These are phyloP conservation scores for Geosmithia morbida DNA, from an alignment of 2,329 filamentous ascomycete species.

Conservation along the genomic window DNA sequence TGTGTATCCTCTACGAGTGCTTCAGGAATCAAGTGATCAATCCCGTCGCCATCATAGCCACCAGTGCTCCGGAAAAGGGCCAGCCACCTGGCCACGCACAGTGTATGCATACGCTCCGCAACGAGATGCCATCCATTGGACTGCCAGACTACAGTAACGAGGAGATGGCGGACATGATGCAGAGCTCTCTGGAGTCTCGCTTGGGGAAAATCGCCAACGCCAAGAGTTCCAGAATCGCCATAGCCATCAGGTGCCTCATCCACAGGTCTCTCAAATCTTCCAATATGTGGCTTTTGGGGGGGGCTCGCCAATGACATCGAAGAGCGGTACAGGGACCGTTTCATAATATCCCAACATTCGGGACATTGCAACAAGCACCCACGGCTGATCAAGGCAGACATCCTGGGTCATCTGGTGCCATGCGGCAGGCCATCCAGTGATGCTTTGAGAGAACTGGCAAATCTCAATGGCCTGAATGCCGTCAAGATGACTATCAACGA, in stretches of 20 bases:
- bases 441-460: constrained; percentile 37
- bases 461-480: constrained; percentile 33
- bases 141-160: constrained; percentile 3
- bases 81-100: no score
- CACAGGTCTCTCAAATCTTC: no score
- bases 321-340: no score
- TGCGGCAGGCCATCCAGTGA: no score
- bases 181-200: constrained; percentile 1
- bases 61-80: constrained; percentile 7
- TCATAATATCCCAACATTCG: no score
- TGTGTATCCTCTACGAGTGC: constrained; percentile 11
- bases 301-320: no score
- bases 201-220: constrained; percentile 4
- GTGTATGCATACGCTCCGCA: constrained; percentile 11
- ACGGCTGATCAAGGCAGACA: constrained; percentile 39
- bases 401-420: constrained; percentile 40
- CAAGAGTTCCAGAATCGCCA: constrained; percentile 1
- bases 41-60: constrained; percentile 12
- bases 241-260: constrained; percentile 16
- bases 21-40: constrained; percentile 11
- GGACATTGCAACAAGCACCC: no score
- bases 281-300: no score
- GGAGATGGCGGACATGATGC: constrained; percentile 3
- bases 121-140: no score
- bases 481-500: constrained; percentile 38